Base-by-base conservation (phyloP, 129 eudicot species). In the Centella asiatica region DNA sequence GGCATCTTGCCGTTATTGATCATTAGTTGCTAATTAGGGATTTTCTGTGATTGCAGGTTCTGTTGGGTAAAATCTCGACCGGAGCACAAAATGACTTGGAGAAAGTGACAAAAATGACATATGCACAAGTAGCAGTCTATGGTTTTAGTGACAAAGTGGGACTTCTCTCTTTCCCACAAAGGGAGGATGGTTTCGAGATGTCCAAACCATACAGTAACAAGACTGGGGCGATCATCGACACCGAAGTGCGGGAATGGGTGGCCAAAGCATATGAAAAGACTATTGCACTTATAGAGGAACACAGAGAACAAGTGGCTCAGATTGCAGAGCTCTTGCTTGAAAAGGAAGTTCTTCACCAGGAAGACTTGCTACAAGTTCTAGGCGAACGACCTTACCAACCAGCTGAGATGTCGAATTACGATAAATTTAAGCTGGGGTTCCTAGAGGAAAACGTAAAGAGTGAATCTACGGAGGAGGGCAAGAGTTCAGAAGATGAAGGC, bases 11-110 rank as follows among this genome's bases (percentile, higher is more conserved):
- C 5, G 11, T 19, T 57, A 17, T 14, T 46, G 15, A 57, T 20
- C 23, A 4, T 58, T 11, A 20, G 49, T 23, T 27, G 57, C 56
- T 13, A 11, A 48, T 37, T 11, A 29, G 12, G 18, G 33, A 42
- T 48, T 54, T 57, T 39, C 26, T 29, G 31, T 60, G 52, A 53
- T 15, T 58, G 29, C 65, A 90, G 97, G 95, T 90, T 49, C 62
- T 90, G 39, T 18, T 90, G 11, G 97, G 97, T 44, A 90, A 71
- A 71, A 90, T 90, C 29, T 90, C 97, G 47, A 90, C 97, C 0
- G 97, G 97, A 65, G 97, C 97, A 1, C 97, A 92, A 62, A 87
- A 92, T 22, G 96, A 87, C 73, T 68, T 92, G 53, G 95, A 92
- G 68, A 92, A 92, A 60, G 97, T 90, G 50, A 90, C 97, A 19